Conservation (phyloP, 2,329 filamentous ascomycete species). For the Beauveria sp. region DNA sequence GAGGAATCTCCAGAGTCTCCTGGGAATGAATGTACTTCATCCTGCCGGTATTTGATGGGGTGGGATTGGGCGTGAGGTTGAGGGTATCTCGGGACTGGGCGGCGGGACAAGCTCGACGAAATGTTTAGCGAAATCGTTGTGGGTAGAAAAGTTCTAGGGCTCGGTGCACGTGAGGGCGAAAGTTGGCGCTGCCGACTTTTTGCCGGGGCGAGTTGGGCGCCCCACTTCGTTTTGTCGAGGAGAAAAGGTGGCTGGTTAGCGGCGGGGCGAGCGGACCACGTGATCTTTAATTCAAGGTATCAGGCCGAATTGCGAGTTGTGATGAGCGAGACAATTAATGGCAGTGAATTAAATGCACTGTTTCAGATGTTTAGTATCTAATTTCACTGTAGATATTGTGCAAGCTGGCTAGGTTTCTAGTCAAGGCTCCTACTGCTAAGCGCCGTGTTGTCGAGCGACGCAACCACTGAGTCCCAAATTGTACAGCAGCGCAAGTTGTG, state of each 20-base stretch:
- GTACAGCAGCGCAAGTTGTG: no score
- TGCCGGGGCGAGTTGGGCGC: slow-evolving; percentile 15
- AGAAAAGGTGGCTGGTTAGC: not conserved
- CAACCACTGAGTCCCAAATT: no score
- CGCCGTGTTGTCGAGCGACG: no score
- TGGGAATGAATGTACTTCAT: slow-evolving; percentile 99
- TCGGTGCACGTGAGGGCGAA: slow-evolving; percentile 31
- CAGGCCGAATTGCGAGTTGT: not conserved
- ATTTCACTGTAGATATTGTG: no score
- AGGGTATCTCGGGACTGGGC: slow-evolving; percentile 32
- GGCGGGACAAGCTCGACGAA: slow-evolving; percentile 25
- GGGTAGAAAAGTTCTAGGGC: slow-evolving; percentile 40
- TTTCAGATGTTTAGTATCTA: no score
- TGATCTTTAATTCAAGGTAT: not conserved
- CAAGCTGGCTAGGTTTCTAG: no score
- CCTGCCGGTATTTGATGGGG: slow-evolving; percentile 56
- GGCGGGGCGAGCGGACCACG: not conserved
- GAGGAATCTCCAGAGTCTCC: slow-evolving; percentile 91
- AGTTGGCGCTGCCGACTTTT: slow-evolving; percentile 19
- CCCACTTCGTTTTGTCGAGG: slow-evolving; percentile 3
- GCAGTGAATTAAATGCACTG: not conserved
- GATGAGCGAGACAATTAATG: not conserved
- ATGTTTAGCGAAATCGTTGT: slow-evolving; percentile 34
- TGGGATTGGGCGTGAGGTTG: slow-evolving; percentile 30
- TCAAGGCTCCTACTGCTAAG: no score